Evolutionary conservation across 176 grass and related monocot genomes (phyloP), one percentile per base, ranked within the genome.

Genomic region (Oryza officinalis): DNA sequence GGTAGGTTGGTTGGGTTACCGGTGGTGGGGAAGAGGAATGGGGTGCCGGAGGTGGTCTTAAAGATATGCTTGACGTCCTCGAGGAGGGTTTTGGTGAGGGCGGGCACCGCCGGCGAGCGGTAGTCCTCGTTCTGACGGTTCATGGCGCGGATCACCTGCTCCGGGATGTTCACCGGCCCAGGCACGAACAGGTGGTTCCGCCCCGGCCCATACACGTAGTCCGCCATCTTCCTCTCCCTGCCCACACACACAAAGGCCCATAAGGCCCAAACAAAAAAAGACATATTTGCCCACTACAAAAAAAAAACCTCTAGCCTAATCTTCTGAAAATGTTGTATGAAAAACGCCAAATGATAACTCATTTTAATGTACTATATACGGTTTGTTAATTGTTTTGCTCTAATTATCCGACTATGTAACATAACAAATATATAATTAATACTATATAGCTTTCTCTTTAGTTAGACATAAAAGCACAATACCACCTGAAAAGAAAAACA

Each of bases 31-130:
- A 99, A 94, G 20, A 99, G 35, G 83, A 99, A 96, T 8, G 91
- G 84, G 33, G 91, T 96, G 68, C 93, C 96, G 2, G 78, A 85
- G 13, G 93, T 99, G n/a, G 93, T 99, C 88, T 99, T 99, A 89
- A 99, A 99, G 83, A 99, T 95, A 74, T 94, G 88, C 83, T 99
- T 99, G 25, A 99, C 87, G 83, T 99, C 96, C 65, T 99, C 91
- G 25, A 99, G 85, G 46, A 99, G 89, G 45, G 68, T 86, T 88
- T 92, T 99, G 65, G 96, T 99, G 7, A 99, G 82, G 17, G 89
- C 93, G 0, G 93, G 93, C 14, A 99, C 46, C 0, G 96, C 96
- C 20, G 96, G 96, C 8, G 93, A 99, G 49, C 96, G 91, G 86
- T 99, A 99, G 85, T 99, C 96, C 91, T 99, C 96, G 70, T 96